Base-by-base conservation (phyloP, 371 early-diverging fungal species). In the Entomophthora muscae region DNA sequence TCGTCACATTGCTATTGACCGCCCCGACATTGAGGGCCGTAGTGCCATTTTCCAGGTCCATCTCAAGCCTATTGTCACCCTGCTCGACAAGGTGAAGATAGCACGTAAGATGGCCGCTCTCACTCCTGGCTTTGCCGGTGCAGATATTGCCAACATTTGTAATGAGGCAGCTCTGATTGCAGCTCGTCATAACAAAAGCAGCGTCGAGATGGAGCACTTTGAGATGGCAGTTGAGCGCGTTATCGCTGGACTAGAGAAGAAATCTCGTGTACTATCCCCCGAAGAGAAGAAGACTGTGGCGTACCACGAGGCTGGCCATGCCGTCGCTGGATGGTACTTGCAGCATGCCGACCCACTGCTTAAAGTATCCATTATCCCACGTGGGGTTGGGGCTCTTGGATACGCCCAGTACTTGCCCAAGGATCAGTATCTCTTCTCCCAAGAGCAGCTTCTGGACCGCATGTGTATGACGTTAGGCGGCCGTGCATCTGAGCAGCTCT, bases 151-250 rank as follows among this genome's bases (percentile, higher is more conserved):
- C 70, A 98, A 98, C 71, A 95, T 98, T 22, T 98, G 98, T 76
- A 98, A 98, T 68, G 98, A 98, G 75, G 94, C 98, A 28, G 98
- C 98, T n/a, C 78, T 98, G 64, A 95, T 96, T 69, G 98, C 96
- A 22, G 98, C 98, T 26, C 84, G 98, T 32, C 72, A 80, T 59
- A 76, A 80, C 53, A 80, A 89, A 61, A 81, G 84, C 33, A 74
- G 73, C 10, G 98, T 98, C 0, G 72, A 79, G 27, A 88, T 86
- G 66, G 73, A 73, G 63, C 94, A 98, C 72, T 98, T 98, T 77
- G 98, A 98, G 75, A 80, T 81, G 53, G 98, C 98, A 30, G 94
- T 97, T 66, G 98, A 98, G 70, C 88, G 98, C 65, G 98, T 98
- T 56, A 90, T 98, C 77, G 98, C 90, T 23, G 98, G 98, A 56